Conservation (phyloP, 495 filamentous ascomycete genomes). For the Penicillium pulvis region DNA sequence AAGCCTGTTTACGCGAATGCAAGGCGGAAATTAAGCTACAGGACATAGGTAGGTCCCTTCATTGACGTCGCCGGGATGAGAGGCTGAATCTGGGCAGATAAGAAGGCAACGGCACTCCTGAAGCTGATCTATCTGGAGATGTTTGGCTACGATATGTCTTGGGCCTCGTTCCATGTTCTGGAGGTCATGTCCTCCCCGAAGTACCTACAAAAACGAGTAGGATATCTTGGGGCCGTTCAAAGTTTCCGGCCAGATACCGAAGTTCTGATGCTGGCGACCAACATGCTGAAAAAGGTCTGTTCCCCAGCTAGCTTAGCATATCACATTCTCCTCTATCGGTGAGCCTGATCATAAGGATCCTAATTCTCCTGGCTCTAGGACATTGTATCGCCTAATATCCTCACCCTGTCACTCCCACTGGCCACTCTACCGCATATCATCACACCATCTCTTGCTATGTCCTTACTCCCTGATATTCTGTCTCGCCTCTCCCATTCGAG, state of each 20-base stretch:
- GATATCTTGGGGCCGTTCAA: constrained; percentile 94
- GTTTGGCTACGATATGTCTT: constrained; percentile 99
- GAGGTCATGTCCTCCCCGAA: constrained; percentile 97
- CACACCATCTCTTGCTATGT: constrained; percentile 86
- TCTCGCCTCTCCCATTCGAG: constrained; percentile 85
- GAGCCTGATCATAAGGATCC: neutral
- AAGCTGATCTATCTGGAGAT: constrained; percentile 98
- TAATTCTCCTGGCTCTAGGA: constrained; percentile 56
- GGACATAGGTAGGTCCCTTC: constrained; percentile 72
- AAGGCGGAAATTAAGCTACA: constrained; percentile 83
- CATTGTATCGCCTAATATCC: constrained; percentile 70
- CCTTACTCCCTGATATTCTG: constrained; percentile 80
- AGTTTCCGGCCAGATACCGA: constrained; percentile 95
- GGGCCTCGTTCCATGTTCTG: constrained; percentile 96
- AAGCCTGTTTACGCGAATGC: constrained; percentile 90
- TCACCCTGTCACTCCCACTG: constrained; percentile 81
- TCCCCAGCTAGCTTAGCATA: neutral
- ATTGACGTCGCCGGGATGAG: neutral
- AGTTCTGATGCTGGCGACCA: constrained; percentile 96
- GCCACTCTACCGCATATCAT: constrained; percentile 88
- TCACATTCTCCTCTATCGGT: neutral
- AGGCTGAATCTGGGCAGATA: constrained; percentile 57
- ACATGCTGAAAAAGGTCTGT: constrained; percentile 88
- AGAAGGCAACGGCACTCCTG: constrained; percentile 92
- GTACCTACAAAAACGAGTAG: constrained; percentile 91